Evolutionary conservation across 192 early-diverging fungal genomes (phyloP), one percentile per base, ranked within the genome.

Genomic region (Podila horticola): DNA sequence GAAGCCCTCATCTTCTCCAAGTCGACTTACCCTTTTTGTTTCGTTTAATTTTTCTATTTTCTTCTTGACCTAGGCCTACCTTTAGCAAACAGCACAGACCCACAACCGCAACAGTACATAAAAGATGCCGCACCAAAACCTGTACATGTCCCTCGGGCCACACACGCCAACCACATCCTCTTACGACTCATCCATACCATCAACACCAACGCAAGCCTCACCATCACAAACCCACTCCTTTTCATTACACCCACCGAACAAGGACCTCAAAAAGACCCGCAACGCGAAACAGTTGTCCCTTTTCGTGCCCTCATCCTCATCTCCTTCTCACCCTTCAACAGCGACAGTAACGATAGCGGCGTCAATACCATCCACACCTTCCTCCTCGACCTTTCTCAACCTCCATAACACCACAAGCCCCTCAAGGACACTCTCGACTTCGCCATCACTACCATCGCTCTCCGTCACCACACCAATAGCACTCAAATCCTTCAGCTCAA

Each of bases 251-350:
- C 57, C 49, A 22, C 71, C 71, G 20, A 59, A 61, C 11, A 57
- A 79, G 17, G 65, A 72, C 13, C 58, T 79, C 41, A 81, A 68
- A 66, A 67, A 69, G 33, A 50, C 49, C 48, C 59, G 77, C 38
- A 81, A 81, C 67, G 29, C 77, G 34, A 81, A 81, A 69, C 70
- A 72, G 29, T 45, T 81, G 51, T 81, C 77, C 62, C 67, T 81
- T 64, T 72, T 65, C 24, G 67, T 81, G 11, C 59, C 28, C 9
- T 60, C 58, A 59, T 26, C 19, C 15, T 63, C 71, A 41, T 36
- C 77, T 60, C 59, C 71, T 51, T 33, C 45, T 36, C 55, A 60
- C 5, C 52, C 48, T 22, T 13, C 36, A n/a, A n/a, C 59, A 61
- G 30, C 20, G 11, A 24, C 28, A 2, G 64, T 50, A 29, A 41